Evolutionary conservation across 768 basidiomycete genomes (phyloP).

Genomic region (Trametes maxima): DNA sequence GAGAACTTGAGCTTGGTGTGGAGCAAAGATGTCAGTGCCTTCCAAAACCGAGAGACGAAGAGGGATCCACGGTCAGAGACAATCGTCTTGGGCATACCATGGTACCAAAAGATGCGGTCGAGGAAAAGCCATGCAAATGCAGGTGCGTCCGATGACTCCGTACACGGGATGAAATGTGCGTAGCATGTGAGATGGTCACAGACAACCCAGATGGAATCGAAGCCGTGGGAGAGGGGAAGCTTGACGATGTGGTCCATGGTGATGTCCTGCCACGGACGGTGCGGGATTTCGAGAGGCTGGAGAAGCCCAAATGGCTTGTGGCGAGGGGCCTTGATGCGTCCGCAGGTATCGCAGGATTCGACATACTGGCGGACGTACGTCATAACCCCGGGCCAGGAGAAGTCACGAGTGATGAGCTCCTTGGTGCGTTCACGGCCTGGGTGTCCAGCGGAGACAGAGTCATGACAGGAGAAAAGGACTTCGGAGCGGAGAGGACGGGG

Average conservation of each 20-base stretch:
- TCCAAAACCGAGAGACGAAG: conserved; percentile 21
- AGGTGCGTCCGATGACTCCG: conserved; percentile 19
- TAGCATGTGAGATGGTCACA: conserved; percentile 17
- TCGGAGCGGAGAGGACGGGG: conserved; percentile 34
- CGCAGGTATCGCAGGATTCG: conserved; percentile 34
- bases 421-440: conserved; percentile 41
- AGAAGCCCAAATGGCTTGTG: conserved; percentile 34
- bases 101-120: conserved; percentile 18
- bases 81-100: conserved; percentile 25
- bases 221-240: conserved; percentile 26
- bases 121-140: conserved; percentile 21
- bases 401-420: conserved; percentile 38
- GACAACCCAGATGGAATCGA: conserved; percentile 25
- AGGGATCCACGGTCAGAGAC: conserved; percentile 24
- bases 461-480: conserved; percentile 39
- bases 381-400: conserved; percentile 27
- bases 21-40: not conserved
- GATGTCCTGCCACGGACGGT: conserved; percentile 22
- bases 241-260: conserved; percentile 30
- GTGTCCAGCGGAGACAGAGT: conserved; percentile 43
- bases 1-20: conserved; percentile 29
- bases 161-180: conserved; percentile 18
- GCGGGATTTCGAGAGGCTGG: conserved; percentile 35
- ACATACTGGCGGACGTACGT: conserved; percentile 36
- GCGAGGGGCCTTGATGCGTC: conserved; percentile 30